Evolutionary conservation across 129 eudicot genomes (phyloP).

Genomic region (Cynara cardunculus): DNA sequence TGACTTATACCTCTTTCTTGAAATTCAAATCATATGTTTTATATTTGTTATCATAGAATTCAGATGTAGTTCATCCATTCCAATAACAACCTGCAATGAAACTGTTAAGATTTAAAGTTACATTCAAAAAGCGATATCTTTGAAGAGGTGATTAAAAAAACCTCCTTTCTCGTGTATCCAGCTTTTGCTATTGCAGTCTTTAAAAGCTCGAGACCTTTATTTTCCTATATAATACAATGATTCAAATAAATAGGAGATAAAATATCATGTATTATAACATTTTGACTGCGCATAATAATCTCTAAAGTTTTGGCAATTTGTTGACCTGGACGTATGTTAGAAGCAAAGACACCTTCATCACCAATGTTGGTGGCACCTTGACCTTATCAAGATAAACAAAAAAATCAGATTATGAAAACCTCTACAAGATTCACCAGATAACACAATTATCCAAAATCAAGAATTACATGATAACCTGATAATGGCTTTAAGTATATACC

Average conservation of each 20-base stretch:
- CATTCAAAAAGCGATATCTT: background rate
- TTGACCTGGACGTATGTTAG: conserved; percentile 50
- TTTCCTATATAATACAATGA: conserved; percentile 34
- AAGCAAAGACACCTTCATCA: conserved; percentile 69
- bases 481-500: no score
- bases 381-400: conserved; percentile 10
- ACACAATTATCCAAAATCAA: background rate
- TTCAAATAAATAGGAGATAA: background rate
- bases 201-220: conserved; percentile 56
- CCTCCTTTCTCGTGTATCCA: conserved; percentile 52
- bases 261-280: background rate
- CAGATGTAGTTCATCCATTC: conserved; percentile 65
- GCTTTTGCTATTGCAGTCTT: conserved; percentile 59
- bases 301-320: background rate
- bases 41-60: conserved; percentile 41
- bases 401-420: conserved; percentile 5
- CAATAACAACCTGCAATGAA: conserved; percentile 44
- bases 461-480: background rate
- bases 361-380: conserved; percentile 53
- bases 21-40: conserved; percentile 53
- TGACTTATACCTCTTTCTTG: conserved; percentile 42
- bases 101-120: background rate
- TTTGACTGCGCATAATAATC: background rate
- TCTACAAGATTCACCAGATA: background rate
- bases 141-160: background rate